Base-by-base conservation (phyloP, 306 rosid genomes). In the Ormosia semicastrata region DNA sequence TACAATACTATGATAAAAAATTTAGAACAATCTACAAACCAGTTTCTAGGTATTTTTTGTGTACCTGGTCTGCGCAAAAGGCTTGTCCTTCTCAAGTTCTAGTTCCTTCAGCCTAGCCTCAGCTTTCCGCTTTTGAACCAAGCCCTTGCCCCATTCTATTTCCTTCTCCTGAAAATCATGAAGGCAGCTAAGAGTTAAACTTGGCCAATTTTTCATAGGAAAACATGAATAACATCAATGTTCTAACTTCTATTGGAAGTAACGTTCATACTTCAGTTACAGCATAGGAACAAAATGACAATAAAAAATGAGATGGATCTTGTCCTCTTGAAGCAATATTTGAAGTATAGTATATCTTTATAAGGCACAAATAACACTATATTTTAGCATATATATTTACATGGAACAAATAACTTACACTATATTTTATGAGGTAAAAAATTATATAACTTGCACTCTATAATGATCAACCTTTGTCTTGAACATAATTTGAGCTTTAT, bases 131-230 rank as follows among this genome's bases (percentile, higher is more conserved):
- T 92, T 95, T 88, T 90, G 99, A 81, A 98, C 92, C 85, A 95
- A 89, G 68, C 98, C 99, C 85, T 92, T 95, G 49, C 97, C 98
- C 97, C 97, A 95, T 88, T 95, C 98, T 86, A 93, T 87, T 77
- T 86, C 88, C 47, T 41, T 92, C 86, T 93, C 99, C 98, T 93
- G 78, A 54, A 73, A 71, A 78, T 71, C 15, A 81, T 15, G 64
- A 17, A 57, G 37, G 75, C 63, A 77, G 46, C 62, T 32, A 59
- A 74, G 18, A 63, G 39, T 54, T 73, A 49, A 49, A 24, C 24
- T 24, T 24, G 1, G 24, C 9, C 40, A 24, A 12, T 33, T 66
- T 66, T 57, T 69, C 44, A 53, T 24, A 7, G 78, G 57, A 46
- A 71, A 46, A 43, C 29, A 53, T 18, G 12, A 85, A 60, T 6